These are phyloP conservation scores for Stentor roeselii DNA, from an alignment of 73 alveolate species.

Conservation along the genomic window DNA sequence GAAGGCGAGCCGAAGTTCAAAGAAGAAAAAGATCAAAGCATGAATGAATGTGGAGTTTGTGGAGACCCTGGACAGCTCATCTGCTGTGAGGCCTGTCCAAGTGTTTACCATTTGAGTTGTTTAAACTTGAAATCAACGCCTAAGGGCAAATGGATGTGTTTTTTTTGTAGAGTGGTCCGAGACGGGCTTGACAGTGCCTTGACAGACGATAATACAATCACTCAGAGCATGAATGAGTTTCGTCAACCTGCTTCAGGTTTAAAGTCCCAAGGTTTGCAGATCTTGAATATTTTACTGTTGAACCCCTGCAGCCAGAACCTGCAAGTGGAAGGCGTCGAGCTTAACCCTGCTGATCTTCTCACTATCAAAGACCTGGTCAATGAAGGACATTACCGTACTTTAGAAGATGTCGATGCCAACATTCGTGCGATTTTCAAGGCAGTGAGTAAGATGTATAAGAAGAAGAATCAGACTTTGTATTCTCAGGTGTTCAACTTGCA, in stretches of 20 bases:
- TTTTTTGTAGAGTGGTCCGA: slow-evolving; percentile 23
- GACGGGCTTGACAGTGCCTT: slow-evolving; percentile 15
- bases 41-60: slow-evolving; percentile 29
- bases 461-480: slow-evolving; percentile 18
- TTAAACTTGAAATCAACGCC: slow-evolving; percentile 9
- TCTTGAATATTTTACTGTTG: slow-evolving; percentile 15
- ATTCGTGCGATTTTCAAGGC: slow-evolving; percentile 2
- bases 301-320: slow-evolving; percentile 8
- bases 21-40: slow-evolving; percentile 26
- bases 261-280: slow-evolving; percentile 13
- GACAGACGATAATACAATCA: background rate
- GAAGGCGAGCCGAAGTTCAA: slow-evolving; percentile 12
- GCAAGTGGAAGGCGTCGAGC: background rate
- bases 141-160: slow-evolving; percentile 34
- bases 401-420: slow-evolving; percentile 18
- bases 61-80: slow-evolving; percentile 27
- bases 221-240: slow-evolving; percentile 2
- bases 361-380: slow-evolving; percentile 9
- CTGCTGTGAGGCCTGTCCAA: slow-evolving; percentile 32
- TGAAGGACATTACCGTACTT: slow-evolving; percentile 8
- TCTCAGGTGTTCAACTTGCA: slow-evolving; percentile 30
- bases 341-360: background rate
- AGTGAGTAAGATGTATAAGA: slow-evolving; percentile 17
- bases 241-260: background rate
- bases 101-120: slow-evolving; percentile 27